phyloP scores from a whole-genome alignment of 2,329 filamentous ascomycete species.

The Aspergillus neotritici region DNA sequence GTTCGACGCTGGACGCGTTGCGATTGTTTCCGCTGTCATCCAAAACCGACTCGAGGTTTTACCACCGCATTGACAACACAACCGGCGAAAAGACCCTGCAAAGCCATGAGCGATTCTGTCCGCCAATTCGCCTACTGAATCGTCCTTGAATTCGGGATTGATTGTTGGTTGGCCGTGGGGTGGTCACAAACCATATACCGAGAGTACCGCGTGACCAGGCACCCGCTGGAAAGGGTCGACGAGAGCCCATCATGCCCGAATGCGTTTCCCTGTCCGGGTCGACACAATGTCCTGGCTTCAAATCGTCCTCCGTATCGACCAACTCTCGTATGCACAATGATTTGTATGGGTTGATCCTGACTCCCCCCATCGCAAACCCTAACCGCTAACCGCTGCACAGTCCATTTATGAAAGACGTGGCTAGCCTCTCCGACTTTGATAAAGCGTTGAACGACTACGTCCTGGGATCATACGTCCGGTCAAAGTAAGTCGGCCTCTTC shows the following conservation, averaged over 20 bases:
- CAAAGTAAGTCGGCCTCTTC: constrained; percentile 57
- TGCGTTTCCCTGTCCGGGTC: constrained; percentile 68
- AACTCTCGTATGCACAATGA: constrained; percentile 51
- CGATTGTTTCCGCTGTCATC: background rate
- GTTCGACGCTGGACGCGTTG: background rate
- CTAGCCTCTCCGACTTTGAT: constrained; percentile 72
- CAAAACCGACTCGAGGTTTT: background rate
- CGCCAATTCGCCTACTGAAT: no score
- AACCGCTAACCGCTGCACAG: constrained; percentile 45
- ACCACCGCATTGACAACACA: background rate
- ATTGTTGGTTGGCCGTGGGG: no score
- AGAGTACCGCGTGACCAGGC: background rate
- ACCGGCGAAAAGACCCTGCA: no score
- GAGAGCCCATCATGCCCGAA: constrained; percentile 34
- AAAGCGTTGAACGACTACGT: constrained; percentile 65
- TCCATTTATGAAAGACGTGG: constrained; percentile 79
- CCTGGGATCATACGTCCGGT: constrained; percentile 64
- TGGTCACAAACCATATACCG: background rate
- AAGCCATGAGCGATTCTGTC: no score
- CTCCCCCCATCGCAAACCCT: constrained; percentile 20
- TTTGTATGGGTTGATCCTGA: constrained; percentile 52
- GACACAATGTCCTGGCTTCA: constrained; percentile 66
- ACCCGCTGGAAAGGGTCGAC: background rate
- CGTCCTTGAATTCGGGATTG: no score
- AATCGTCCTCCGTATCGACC: constrained; percentile 65